A percentile compares a stretch with the other conserved stretches of the same genome.
These are phyloP conservation scores for Nakazawaea ishiwadae DNA, from an alignment of 805 yeast species.

Conservation along the genomic window DNA sequence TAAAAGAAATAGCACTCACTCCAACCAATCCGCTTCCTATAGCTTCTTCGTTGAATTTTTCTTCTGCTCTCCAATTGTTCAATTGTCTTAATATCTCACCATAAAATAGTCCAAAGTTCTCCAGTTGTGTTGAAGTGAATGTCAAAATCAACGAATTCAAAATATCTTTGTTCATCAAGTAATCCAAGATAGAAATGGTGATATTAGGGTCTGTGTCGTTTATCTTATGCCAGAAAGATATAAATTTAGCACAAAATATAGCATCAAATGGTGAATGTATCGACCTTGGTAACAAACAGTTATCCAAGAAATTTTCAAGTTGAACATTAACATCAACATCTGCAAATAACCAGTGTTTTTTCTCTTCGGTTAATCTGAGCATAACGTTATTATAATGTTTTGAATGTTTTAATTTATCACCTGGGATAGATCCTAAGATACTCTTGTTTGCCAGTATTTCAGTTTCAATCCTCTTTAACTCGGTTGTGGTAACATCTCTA, in stretches of 20 bases:
- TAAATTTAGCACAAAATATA: conserved; percentile 56
- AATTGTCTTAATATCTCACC: conserved; percentile 46
- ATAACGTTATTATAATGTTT: conserved; percentile 29
- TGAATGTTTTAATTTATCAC: conserved; percentile 42
- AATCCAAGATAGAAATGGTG: conserved; percentile 36
- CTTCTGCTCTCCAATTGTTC: conserved; percentile 37
- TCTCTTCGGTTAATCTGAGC: conserved; percentile 24
- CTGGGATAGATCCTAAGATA: conserved; percentile 25
- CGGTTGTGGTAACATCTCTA: conserved; percentile 19
- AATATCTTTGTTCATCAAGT: conserved; percentile 42
- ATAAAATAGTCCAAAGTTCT: conserved; percentile 74
- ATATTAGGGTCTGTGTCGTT: conserved; percentile 27
- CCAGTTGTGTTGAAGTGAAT: conserved; percentile 73
- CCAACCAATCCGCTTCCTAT: conserved; percentile 18
- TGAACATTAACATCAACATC: conserved; percentile 11
- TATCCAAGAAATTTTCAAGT: conserved; percentile 40
- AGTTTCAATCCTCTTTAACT: conserved; percentile 21
- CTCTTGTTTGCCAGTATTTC: conserved; percentile 22
- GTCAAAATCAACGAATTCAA: conserved; percentile 60
- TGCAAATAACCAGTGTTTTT: conserved; percentile 35
- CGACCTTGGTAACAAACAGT: conserved; percentile 71
- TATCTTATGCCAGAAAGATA: conserved; percentile 43
- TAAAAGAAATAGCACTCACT: conserved; percentile 14
- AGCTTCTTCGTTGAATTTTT: conserved; percentile 25
- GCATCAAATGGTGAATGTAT: conserved; percentile 84